Conservation (phyloP, 805 yeast genomes). For the Priceomyces medius region DNA sequence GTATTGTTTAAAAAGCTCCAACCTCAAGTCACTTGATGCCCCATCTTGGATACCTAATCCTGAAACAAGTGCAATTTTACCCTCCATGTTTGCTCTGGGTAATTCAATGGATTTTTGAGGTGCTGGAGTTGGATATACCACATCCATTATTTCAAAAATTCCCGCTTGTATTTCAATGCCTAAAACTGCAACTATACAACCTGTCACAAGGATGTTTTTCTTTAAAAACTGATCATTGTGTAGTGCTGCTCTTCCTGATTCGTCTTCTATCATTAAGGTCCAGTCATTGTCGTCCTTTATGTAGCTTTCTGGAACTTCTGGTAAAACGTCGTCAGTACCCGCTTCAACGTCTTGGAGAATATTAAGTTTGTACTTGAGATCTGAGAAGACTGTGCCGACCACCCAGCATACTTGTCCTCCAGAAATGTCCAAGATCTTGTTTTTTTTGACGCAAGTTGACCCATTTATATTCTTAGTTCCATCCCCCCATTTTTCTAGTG, state of each 20-base stretch:
- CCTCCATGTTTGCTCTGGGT: slow-evolving; percentile 18
- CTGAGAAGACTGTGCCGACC: slow-evolving; percentile 82
- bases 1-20: slow-evolving; percentile 65
- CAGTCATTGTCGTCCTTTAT: slow-evolving; percentile 17
- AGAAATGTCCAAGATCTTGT: slow-evolving; percentile 57
- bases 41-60: slow-evolving; percentile 63
- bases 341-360: slow-evolving; percentile 77
- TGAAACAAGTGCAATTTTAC: slow-evolving; percentile 68
- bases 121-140: slow-evolving; percentile 65
- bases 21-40: slow-evolving; percentile 40
- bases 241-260: slow-evolving; percentile 79
- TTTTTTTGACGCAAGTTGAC: slow-evolving; percentile 29
- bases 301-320: slow-evolving; percentile 32
- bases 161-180: slow-evolving; percentile 88
- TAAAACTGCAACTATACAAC: slow-evolving; percentile 79
- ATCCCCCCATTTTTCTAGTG: slow-evolving; percentile 53
- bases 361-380: slow-evolving; percentile 81
- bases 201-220: slow-evolving; percentile 71
- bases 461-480: slow-evolving; percentile 36
- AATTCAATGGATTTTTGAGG: slow-evolving; percentile 48
- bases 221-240: slow-evolving; percentile 59
- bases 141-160: slow-evolving; percentile 77
- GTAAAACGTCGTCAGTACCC: slow-evolving; percentile 51
- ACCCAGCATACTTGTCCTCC: slow-evolving; percentile 72
- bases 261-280: slow-evolving; percentile 83